Conservation (phyloP, 352 stramenopile species). For the Phytophthora pisi region DNA sequence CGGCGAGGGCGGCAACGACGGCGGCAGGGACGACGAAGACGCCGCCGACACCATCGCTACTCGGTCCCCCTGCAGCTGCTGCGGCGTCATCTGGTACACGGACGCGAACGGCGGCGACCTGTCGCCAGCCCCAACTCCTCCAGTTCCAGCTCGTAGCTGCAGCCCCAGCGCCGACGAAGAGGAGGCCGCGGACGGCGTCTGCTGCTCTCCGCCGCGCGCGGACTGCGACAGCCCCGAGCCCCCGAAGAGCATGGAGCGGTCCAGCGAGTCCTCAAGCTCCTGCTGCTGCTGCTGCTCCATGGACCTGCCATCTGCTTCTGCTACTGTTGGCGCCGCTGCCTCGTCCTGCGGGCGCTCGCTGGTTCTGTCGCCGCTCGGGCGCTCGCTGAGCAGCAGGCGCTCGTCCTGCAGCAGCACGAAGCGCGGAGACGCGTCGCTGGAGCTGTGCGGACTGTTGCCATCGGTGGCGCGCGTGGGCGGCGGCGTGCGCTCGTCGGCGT, state of each 20-base stretch:
- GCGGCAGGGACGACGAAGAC: conserved; percentile 29
- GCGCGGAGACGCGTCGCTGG: conserved; percentile 28
- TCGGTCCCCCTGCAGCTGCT: too few species aligned
- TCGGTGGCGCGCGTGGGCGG: too few species aligned
- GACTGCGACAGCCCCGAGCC: conserved; percentile 40
- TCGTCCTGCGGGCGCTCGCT: conserved; percentile 21
- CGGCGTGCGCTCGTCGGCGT: conserved; percentile 31
- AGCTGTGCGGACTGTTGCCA: too few species aligned
- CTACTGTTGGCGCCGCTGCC: neutral
- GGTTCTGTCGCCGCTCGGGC: conserved; percentile 21
- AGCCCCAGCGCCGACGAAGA: conserved; percentile 16
- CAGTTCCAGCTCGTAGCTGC: neutral
- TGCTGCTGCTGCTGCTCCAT: conserved; percentile 7
- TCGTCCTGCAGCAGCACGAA: conserved; percentile 71
- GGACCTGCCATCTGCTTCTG: neutral
- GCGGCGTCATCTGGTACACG: neutral
- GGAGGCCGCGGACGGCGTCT: conserved; percentile 5
- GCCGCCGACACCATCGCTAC: conserved; percentile 25
- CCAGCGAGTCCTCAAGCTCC: conserved; percentile 35
- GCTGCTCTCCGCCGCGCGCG: neutral
- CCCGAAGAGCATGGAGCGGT: conserved; percentile 60
- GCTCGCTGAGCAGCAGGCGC: conserved; percentile 36
- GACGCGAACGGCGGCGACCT: neutral
- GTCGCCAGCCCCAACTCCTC: neutral
- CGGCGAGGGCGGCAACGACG: too few species aligned